These are phyloP conservation scores for Chlorencoelia australis DNA, from an alignment of 2,329 filamentous ascomycete genomes.

Conservation along the genomic window DNA sequence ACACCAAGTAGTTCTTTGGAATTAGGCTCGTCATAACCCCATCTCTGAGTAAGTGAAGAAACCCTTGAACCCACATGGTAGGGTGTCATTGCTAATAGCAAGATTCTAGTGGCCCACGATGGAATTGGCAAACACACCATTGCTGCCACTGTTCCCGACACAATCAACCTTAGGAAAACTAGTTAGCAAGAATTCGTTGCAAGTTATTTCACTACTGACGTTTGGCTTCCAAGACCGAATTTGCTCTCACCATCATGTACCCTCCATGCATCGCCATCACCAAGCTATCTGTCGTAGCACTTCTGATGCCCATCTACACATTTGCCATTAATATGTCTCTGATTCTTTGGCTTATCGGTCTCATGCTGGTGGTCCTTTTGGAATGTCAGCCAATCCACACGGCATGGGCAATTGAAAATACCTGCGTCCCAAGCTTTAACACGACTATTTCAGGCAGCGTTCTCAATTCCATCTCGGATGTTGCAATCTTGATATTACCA, in stretches of 20 bases:
- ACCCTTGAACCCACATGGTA: background rate
- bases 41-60: background rate
- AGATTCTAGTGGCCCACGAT: background rate
- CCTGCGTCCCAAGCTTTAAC: background rate
- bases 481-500: background rate
- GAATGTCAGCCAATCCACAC: background rate
- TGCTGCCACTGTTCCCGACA: background rate
- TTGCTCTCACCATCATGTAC: background rate
- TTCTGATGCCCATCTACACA: background rate
- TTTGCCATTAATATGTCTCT: background rate
- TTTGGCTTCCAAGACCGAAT: background rate
- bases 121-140: background rate
- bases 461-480: background rate
- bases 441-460: background rate
- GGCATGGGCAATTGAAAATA: background rate
- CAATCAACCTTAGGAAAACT: background rate
- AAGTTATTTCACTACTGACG: background rate
- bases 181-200: background rate
- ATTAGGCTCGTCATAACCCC: background rate
- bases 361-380: background rate
- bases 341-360: background rate
- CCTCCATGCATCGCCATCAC: background rate
- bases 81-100: background rate
- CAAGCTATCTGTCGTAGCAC: background rate
- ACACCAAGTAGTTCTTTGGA: background rate